A percentile compares a stretch with the other conserved stretches of the same genome.
Evolutionary conservation across 495 filamentous ascomycete genomes (phyloP).

Genomic region (Talaromyces stipitatus): DNA sequence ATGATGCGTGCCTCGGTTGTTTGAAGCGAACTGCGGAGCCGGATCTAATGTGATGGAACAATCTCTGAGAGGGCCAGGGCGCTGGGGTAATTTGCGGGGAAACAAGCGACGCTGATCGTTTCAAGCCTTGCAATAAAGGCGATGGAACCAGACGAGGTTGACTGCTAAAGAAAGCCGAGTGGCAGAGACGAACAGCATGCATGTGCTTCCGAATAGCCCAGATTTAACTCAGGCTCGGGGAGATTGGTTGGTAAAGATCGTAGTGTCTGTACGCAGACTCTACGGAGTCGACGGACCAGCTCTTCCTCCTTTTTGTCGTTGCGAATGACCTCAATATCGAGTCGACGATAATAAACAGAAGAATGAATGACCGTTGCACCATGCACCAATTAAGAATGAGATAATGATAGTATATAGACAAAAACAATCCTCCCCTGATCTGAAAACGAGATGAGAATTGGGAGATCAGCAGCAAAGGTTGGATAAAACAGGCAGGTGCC

Average conservation of each 20-base stretch:
- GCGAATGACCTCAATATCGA: too few relatives aligned
- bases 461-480: background rate
- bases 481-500: background rate
- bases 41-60: background rate
- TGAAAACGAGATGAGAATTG: background rate
- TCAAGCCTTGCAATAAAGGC: background rate
- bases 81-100: constrained; percentile 3
- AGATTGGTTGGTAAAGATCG: background rate
- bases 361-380: background rate
- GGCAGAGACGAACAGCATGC: background rate
- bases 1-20: constrained; percentile 29
- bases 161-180: constrained; percentile 7
- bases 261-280: background rate
- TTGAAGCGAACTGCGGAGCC: constrained; percentile 1
- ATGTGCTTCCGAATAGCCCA: constrained; percentile 6
- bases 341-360: too few relatives aligned
- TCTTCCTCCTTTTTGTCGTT: background rate
- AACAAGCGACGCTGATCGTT: constrained; percentile 3
- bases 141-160: background rate
- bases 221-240: background rate
- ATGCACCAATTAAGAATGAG: background rate
- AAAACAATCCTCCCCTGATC: background rate
- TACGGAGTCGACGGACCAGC: background rate
- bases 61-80: background rate
- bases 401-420: background rate